Evolutionary conservation across 2,329 filamentous ascomycete genomes (phyloP).

Genomic region (Verticillium zaregamsianum): DNA sequence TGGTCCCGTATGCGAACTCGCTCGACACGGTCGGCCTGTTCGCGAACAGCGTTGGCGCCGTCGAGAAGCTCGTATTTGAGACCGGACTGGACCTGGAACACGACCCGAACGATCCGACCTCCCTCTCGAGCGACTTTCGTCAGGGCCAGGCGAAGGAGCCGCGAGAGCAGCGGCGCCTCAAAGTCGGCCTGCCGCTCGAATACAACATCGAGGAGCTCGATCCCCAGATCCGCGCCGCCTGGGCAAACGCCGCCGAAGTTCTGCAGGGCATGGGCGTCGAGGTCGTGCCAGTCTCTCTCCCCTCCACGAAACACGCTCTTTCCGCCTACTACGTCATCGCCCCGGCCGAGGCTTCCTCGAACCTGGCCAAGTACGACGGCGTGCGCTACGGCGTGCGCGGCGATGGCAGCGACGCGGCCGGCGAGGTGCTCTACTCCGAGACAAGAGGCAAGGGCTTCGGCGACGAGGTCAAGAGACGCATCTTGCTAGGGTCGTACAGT

Average conservation of each 20-base stretch:
- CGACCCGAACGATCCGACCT: slow-evolving; percentile 73
- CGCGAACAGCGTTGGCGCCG: slow-evolving; percentile 46
- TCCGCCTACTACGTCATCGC: slow-evolving; percentile 95
- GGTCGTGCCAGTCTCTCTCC: slow-evolving; percentile 73
- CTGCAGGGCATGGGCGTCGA: slow-evolving; percentile 64
- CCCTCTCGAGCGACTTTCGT: slow-evolving; percentile 54
- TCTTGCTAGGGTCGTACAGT: slow-evolving; percentile 85
- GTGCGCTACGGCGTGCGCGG: slow-evolving; percentile 77
- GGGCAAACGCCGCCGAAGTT: slow-evolving; percentile 56
- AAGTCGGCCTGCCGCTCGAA: slow-evolving; percentile 61
- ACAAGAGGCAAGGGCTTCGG: slow-evolving; percentile 76
- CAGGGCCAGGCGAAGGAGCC: slow-evolving; percentile 31
- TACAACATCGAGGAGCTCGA: slow-evolving; percentile 87
- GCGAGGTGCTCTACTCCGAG: slow-evolving; percentile 68
- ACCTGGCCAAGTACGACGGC: slow-evolving; percentile 94
- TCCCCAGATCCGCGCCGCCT: slow-evolving; percentile 62
- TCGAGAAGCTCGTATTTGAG: slow-evolving; percentile 50
- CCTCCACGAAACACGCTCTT: slow-evolving; percentile 78
- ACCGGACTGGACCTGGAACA: slow-evolving; percentile 43
- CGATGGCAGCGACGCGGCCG: slow-evolving; percentile 46
- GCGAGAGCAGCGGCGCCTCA: slow-evolving; percentile 24
- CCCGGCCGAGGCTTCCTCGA: slow-evolving; percentile 91
- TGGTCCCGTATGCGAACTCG: slow-evolving; percentile 89
- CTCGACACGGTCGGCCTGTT: slow-evolving; percentile 85
- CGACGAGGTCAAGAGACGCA: slow-evolving; percentile 77